phyloP scores from a whole-genome alignment of 2,329 filamentous ascomycete species.

The Dothidotthia symphoricarpi region DNA sequence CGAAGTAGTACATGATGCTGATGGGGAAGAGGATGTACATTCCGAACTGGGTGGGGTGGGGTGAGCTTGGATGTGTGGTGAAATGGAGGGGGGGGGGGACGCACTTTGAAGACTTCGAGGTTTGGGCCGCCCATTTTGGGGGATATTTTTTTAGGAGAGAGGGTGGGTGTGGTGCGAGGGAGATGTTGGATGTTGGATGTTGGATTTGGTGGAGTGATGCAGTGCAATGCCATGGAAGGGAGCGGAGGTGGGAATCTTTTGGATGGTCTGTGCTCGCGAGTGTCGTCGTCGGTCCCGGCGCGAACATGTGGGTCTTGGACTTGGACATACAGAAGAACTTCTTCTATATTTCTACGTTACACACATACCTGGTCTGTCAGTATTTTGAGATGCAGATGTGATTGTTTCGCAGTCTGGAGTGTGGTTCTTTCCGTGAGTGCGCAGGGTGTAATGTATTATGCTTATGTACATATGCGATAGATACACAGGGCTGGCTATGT shows the following conservation, averaged over 20 bases:
- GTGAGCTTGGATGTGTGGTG: conserved; percentile 3
- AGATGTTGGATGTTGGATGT: not conserved
- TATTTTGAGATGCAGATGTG: no score
- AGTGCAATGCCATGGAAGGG: no score
- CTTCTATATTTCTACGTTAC: no score
- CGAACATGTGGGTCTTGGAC: no score
- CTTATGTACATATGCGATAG: no score
- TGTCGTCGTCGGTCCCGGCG: not conserved
- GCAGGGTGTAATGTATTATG: no score
- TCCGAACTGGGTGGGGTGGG: conserved; percentile 68
- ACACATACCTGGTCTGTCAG: no score
- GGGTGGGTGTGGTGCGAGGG: conserved; percentile 2
- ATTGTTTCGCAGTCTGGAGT: no score
- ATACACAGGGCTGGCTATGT: no score
- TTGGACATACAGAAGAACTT: no score
- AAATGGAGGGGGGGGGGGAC: conserved; percentile 10
- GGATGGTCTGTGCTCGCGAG: conserved; percentile 2
- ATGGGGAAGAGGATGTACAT: conserved; percentile 99
- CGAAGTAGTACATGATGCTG: conserved; percentile 99
- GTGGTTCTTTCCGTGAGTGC: no score
- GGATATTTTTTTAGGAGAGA: conserved; percentile 2
- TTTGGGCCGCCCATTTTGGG: conserved; percentile 75
- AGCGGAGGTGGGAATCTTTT: conserved; percentile 23
- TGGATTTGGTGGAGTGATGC: conserved; percentile 9
- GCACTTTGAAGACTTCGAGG: conserved; percentile 91